A percentile compares a stretch with the other conserved stretches of the same genome.
Conservation (phyloP, 1,284 basidiomycete species). For the Apiotrichum porosum region DNA sequence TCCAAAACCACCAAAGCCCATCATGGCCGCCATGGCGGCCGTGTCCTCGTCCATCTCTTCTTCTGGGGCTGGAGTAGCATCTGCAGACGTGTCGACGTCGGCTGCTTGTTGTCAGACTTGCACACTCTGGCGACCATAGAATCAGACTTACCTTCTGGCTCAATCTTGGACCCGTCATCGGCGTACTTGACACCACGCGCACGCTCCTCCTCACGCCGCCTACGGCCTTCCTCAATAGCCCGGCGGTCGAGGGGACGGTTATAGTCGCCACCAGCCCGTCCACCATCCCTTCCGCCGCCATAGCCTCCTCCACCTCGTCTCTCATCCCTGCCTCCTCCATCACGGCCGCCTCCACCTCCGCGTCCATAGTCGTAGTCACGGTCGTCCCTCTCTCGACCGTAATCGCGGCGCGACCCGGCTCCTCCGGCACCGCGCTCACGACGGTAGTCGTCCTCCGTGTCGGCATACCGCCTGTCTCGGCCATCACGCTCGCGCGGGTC, state of each 20-base stretch:
- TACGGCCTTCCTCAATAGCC: conserved; percentile 45
- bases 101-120: neutral
- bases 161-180: conserved; percentile 25
- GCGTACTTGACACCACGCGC: conserved; percentile 32
- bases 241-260: conserved; percentile 32
- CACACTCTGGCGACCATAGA: neutral
- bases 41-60: conserved; percentile 61
- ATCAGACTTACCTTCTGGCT: conserved; percentile 23
- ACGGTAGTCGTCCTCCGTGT: too few relatives aligned
- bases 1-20: conserved; percentile 86
- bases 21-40: conserved; percentile 77
- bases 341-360: conserved; percentile 2
- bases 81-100: conserved; percentile 6
- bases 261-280: conserved; percentile 12
- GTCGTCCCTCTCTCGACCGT: conserved; percentile 6
- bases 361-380: conserved; percentile 2
- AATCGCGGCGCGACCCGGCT: neutral
- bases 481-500: neutral
- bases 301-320: conserved; percentile 7
- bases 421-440: too few relatives aligned
- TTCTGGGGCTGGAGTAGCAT: conserved; percentile 55
- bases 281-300: conserved; percentile 3
- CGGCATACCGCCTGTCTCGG: conserved; percentile 2
- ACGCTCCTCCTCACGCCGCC: conserved; percentile 44
- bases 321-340: conserved; percentile 1